A percentile compares a stretch with the other conserved stretches of the same genome.
phyloP scores from a whole-genome alignment of 257 asterid species.

The Hygrophila difformis region DNA sequence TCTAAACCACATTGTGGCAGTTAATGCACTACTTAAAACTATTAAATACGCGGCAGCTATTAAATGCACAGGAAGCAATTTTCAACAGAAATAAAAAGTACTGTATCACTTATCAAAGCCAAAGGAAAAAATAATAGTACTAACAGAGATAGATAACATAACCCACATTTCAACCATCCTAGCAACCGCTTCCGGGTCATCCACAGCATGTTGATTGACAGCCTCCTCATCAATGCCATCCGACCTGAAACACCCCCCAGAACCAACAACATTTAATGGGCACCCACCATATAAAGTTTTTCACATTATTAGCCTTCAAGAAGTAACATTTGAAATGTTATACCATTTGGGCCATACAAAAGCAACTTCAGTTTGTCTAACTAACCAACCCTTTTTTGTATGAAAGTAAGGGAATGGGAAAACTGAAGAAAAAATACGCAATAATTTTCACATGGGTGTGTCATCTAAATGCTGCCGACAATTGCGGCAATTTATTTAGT shows the following conservation, averaged over 20 bases:
- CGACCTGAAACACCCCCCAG: slow-evolving; percentile 34
- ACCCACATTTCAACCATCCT: slow-evolving; percentile 84
- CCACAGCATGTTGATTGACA: slow-evolving; percentile 69
- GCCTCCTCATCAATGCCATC: slow-evolving; percentile 46
- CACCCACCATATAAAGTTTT: no score
- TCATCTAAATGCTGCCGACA: slow-evolving; percentile 24
- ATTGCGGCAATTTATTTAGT: slow-evolving; percentile 13
- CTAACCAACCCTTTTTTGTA: no score
- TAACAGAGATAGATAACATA: slow-evolving; percentile 13
- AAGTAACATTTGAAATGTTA: no score
- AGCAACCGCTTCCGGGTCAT: slow-evolving; percentile 78
- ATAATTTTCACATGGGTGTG: slow-evolving; percentile 17
- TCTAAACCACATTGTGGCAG: slow-evolving; percentile 22
- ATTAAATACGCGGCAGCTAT: slow-evolving; percentile 1
- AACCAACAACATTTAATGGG: slow-evolving; percentile 14
- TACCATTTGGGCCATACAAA: slow-evolving; percentile 4
- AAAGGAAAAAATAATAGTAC: slow-evolving; percentile 1
- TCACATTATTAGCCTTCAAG: no score
- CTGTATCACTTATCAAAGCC: not conserved
- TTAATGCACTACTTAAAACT: slow-evolving; percentile 15
- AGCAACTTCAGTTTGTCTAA: slow-evolving; percentile 3
- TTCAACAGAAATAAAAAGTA: slow-evolving; percentile 9
- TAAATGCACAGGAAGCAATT: slow-evolving; percentile 18
- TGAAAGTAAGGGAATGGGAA: not conserved
- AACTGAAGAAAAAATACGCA: not conserved